phyloP scores from a whole-genome alignment of 148 eudicot genomes.

The Talinum fruticosum region DNA sequence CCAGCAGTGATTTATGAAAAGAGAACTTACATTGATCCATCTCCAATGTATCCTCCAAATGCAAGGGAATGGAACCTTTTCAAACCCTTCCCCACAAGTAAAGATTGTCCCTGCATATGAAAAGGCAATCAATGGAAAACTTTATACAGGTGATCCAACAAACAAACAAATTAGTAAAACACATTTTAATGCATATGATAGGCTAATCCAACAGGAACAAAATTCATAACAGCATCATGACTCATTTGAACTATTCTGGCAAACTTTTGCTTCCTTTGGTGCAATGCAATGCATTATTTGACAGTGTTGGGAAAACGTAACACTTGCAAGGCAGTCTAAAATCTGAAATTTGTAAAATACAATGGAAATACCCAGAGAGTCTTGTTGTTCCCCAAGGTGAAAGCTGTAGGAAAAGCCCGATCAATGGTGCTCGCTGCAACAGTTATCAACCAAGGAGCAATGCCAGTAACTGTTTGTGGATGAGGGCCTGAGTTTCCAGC shows the following conservation, averaged over 20 bases:
- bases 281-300: too few species aligned
- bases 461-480: conserved; percentile 33
- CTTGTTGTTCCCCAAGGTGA: conserved; percentile 41
- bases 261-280: too few species aligned
- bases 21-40: conserved; percentile 30
- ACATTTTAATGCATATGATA: too few species aligned
- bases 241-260: too few species aligned
- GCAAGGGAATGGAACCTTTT: conserved; percentile 29
- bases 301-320: too few species aligned
- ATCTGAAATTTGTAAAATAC: too few species aligned
- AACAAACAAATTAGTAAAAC: too few species aligned
- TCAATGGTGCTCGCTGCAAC: conserved; percentile 58
- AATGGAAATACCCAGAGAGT: conserved; percentile 30
- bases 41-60: conserved; percentile 37
- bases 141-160: too few species aligned
- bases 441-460: conserved; percentile 56
- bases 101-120: conserved; percentile 18
- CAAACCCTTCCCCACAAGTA: neutral
- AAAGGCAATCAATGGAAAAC: neutral
- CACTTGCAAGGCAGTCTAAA: too few species aligned
- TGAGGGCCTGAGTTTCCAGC: conserved; percentile 52
- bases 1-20: neutral
- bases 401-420: conserved; percentile 36
- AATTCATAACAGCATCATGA: too few species aligned
- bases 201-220: too few species aligned